Percentiles rank a stretch among this genome's conserved stretches.
Evolutionary conservation across 495 filamentous ascomycete genomes (phyloP).

Genomic region (Xylaria intraflava): DNA sequence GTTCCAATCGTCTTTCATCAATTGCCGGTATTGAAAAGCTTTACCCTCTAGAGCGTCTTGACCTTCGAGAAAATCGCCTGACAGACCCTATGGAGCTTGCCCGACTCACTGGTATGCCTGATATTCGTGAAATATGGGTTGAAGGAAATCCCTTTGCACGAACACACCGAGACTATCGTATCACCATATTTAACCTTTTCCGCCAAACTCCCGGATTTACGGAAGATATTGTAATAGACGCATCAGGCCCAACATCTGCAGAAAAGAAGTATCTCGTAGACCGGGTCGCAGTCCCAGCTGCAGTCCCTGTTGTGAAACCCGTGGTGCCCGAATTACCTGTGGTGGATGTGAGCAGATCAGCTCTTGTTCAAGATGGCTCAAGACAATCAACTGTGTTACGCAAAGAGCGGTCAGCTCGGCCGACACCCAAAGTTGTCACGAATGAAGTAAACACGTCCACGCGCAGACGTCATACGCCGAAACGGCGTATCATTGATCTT

Average conservation of each 20-base stretch:
- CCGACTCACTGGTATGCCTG: slow-evolving; percentile 80
- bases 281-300: slow-evolving; percentile 63
- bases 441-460: slow-evolving; percentile 49
- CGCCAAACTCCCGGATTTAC: slow-evolving; percentile 83
- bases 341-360: slow-evolving; percentile 57
- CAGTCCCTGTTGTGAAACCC: slow-evolving; percentile 69
- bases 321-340: slow-evolving; percentile 50
- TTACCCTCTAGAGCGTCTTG: slow-evolving; percentile 79
- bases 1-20: slow-evolving; percentile 80
- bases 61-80: slow-evolving; percentile 86
- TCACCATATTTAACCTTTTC: slow-evolving; percentile 94
- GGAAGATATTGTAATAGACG: slow-evolving; percentile 86
- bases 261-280: slow-evolving; percentile 85
- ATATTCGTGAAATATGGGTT: slow-evolving; percentile 88
- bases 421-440: slow-evolving; percentile 33
- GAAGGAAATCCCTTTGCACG: slow-evolving; percentile 83
- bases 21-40: slow-evolving; percentile 87
- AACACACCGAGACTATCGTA: slow-evolving; percentile 75
- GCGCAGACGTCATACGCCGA: slow-evolving; percentile 47
- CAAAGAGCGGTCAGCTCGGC: slow-evolving; percentile 40
- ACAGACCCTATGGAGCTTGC: slow-evolving; percentile 87
- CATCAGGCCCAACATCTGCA: slow-evolving; percentile 67
- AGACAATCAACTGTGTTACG: slow-evolving; percentile 43
- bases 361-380: slow-evolving; percentile 45
- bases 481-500: slow-evolving; percentile 79